Base-by-base conservation (phyloP, 129 eudicot species). In the Heracleum sosnowskyi region DNA sequence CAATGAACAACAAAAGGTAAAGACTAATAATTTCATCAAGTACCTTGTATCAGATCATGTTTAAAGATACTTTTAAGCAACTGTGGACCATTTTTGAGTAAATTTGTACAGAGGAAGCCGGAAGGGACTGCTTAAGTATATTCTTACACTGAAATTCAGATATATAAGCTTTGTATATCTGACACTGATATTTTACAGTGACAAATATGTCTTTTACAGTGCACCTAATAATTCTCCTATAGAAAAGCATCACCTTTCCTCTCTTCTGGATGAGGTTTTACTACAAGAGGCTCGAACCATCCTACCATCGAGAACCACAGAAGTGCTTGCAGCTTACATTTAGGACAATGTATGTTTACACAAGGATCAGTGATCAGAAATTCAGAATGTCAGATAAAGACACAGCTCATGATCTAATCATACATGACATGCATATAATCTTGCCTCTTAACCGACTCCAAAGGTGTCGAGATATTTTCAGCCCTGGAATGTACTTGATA, bases 191-290 rank as follows among this genome's bases (percentile, higher is more conserved):
- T 34, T 34, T 41, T 66, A 7, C 17, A 66, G 74, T 36, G 11
- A 31, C 73, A 35, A n/a, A 57, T 8, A n/a, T n/a, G n/a, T n/a
- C n/a, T n/a, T n/a, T 47, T 0, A 47, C 12, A 9, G 13, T 66
- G 72, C 35, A 11, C 33, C 45, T 3, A 36, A n/a, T 26, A 44
- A 69, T 36, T 69, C 46, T 36, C 74, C 29, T 69, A 24, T 34
- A 3, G 39, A 22, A 36, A 69, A 69, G 15, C 46, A 36, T 69
- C 74, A 34, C 44, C 44, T 69, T 69, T 69, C 20, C 45, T 35
- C 20, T 36, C 42, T 69, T 71, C 76, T 24, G 53, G 76, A 72
- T 40, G 76, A 72, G 76, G 29, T 72, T 72, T 72, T 72, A 11
- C 76, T 72, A 37, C 42, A 31, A 13, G 73, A 66, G 55, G 55